phyloP scores from a whole-genome alignment of 306 rosid genomes.

The Trifolium dubium region DNA sequence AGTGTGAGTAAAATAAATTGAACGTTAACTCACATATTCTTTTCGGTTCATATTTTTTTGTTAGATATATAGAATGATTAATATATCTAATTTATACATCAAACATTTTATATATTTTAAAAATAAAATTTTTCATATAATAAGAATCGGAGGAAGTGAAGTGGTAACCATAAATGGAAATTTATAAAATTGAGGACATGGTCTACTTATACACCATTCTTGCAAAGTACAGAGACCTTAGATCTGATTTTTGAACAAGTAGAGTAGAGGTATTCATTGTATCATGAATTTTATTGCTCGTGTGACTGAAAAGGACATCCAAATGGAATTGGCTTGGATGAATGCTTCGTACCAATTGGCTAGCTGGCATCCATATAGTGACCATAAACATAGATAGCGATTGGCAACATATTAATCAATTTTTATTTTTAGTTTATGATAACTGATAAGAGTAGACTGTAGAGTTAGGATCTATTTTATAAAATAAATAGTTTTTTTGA shows the following conservation, averaged over 20 bases:
- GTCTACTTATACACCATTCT: conserved; percentile 3
- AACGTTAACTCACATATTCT: too few species aligned
- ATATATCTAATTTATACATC: too few species aligned
- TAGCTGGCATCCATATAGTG: conserved; percentile 34
- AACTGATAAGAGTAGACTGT: too few species aligned
- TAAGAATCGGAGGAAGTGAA: too few species aligned
- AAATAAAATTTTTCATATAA: too few species aligned
- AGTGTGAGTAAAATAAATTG: too few species aligned
- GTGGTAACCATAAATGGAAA: neutral
- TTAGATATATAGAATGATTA: too few species aligned
- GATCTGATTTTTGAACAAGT: neutral
- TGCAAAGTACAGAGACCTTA: conserved; percentile 25
- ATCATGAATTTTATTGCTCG: conserved; percentile 4
- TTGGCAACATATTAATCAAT: neutral
- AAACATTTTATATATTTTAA: too few species aligned
- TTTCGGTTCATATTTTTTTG: too few species aligned
- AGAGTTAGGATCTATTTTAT: too few species aligned
- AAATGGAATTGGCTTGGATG: neutral
- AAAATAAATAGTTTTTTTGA: too few species aligned
- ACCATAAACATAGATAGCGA: neutral
- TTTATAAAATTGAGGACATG: neutral
- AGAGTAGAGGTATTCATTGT: neutral
- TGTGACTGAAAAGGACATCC: conserved; percentile 16
- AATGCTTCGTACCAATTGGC: conserved; percentile 9
- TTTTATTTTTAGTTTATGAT: neutral